phyloP scores from a whole-genome alignment of 805 yeast species.

The Deakozyma indianensis region DNA sequence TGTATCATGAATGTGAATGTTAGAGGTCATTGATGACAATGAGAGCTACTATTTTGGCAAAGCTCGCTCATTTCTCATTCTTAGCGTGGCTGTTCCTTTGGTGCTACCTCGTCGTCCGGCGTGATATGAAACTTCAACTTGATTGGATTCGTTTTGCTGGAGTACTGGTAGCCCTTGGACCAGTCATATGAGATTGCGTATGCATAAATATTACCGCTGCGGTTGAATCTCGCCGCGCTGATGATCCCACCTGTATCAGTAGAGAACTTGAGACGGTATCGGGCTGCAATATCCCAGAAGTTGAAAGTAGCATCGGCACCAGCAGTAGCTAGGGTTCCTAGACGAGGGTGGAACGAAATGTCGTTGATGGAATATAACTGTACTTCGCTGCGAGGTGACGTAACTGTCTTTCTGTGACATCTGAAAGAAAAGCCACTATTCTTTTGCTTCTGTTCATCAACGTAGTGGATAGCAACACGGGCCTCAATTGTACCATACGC shows the following conservation, averaged over 20 bases:
- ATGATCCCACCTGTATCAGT: slow-evolving; percentile 43
- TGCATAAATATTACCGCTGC: slow-evolving; percentile 73
- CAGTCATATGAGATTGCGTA: slow-evolving; percentile 91
- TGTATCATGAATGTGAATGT: too few relatives aligned
- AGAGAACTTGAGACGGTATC: slow-evolving; percentile 74
- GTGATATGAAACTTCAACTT: slow-evolving; percentile 63
- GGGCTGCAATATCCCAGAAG: slow-evolving; percentile 92
- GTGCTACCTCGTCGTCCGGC: neutral
- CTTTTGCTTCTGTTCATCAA: slow-evolving; percentile 43
- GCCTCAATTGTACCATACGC: slow-evolving; percentile 93
- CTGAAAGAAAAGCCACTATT: slow-evolving; percentile 74
- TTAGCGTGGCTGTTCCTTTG: neutral
- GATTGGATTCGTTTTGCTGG: slow-evolving; percentile 61
- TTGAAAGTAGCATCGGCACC: slow-evolving; percentile 91
- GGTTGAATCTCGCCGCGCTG: slow-evolving; percentile 66
- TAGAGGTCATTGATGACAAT: too few relatives aligned
- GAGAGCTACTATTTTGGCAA: too few relatives aligned
- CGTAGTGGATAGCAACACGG: slow-evolving; percentile 85
- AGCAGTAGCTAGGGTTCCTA: slow-evolving; percentile 86
- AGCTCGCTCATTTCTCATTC: too few relatives aligned
- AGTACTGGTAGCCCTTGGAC: slow-evolving; percentile 68
- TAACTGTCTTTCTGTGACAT: slow-evolving; percentile 71
- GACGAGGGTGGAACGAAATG: slow-evolving; percentile 73
- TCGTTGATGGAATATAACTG: slow-evolving; percentile 68
- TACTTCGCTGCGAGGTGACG: slow-evolving; percentile 40